Conservation (phyloP, 2,329 filamentous ascomycete genomes). For the Metarhizium brunneum region DNA sequence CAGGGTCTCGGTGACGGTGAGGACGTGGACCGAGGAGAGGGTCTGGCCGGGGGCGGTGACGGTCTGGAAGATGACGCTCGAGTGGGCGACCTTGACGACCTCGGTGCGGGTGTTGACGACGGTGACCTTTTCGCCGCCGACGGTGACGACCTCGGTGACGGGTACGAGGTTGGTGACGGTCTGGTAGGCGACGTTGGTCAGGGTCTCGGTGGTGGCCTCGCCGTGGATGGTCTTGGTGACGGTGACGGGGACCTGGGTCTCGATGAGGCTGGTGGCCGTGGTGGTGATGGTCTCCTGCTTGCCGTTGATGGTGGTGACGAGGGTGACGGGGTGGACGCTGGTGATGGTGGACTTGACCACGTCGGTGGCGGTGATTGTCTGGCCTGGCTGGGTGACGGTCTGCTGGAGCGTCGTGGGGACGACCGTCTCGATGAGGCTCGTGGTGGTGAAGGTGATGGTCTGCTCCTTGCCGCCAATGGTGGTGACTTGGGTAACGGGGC, state of each 20-base stretch:
- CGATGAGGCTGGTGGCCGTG: conserved; percentile 28
- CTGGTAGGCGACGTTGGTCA: conserved; percentile 20
- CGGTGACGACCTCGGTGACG: conserved; percentile 23
- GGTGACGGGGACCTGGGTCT: conserved; percentile 20
- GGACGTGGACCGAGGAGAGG: conserved; percentile 21
- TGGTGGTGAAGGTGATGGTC: conserved; percentile 29
- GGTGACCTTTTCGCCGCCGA: conserved; percentile 20
- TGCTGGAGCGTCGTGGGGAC: conserved; percentile 24
- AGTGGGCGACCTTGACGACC: conserved; percentile 17
- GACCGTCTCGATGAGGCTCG: conserved; percentile 24
- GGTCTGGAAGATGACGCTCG: conserved; percentile 24
- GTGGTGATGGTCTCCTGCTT: conserved; percentile 24
- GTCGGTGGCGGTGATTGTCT: conserved; percentile 8
- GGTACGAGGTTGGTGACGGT: conserved; percentile 29
- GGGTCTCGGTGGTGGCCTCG: conserved; percentile 7
- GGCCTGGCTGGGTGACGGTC: conserved; percentile 7
- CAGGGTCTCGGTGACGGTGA: conserved; percentile 31
- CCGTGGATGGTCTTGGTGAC: conserved; percentile 18
- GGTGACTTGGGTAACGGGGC: conserved; percentile 34
- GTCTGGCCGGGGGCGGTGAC: conserved; percentile 28
- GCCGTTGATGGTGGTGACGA: conserved; percentile 33
- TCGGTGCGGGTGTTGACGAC: conserved; percentile 15
- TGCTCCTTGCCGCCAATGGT: conserved; percentile 30
- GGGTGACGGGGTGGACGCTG: conserved; percentile 27
- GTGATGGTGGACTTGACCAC: conserved; percentile 31